phyloP scores from a whole-genome alignment of 805 yeast genomes.

The Dipodascus albidus region DNA sequence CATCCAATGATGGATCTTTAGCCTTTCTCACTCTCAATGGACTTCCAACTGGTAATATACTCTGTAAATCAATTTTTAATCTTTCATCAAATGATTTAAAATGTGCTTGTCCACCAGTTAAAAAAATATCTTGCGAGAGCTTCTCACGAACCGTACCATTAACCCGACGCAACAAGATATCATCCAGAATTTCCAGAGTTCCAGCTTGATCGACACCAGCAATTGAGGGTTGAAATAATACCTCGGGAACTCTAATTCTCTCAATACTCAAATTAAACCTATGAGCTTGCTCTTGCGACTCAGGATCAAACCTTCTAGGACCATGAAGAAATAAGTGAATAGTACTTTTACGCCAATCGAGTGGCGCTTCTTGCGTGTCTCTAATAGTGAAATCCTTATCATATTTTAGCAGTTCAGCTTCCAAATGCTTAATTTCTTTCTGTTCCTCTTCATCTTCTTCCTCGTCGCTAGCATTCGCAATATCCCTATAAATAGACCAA shows the following conservation, averaged over 20 bases:
- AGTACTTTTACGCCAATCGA: slow-evolving; percentile 73
- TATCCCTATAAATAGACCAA: slow-evolving; percentile 84
- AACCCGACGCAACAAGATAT: slow-evolving; percentile 48
- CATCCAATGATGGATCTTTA: slow-evolving; percentile 57
- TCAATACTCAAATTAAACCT: slow-evolving; percentile 88
- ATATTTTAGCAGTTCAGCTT: slow-evolving; percentile 61
- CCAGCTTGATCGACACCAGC: slow-evolving; percentile 97
- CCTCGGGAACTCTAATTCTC: slow-evolving; percentile 85
- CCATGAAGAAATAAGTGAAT: slow-evolving; percentile 84
- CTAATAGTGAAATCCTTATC: slow-evolving; percentile 67
- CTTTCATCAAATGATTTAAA: slow-evolving; percentile 59
- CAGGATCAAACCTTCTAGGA: slow-evolving; percentile 74
- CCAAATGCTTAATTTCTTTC: slow-evolving; percentile 34
- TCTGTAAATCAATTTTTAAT: slow-evolving; percentile 53
- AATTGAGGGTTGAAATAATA: slow-evolving; percentile 81
- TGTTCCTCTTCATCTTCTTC: slow-evolving; percentile 67
- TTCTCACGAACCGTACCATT: slow-evolving; percentile 30
- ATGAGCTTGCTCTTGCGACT: slow-evolving; percentile 73
- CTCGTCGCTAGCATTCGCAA: slow-evolving; percentile 62
- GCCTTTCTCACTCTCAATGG: slow-evolving; percentile 54
- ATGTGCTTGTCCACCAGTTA: slow-evolving; percentile 77
- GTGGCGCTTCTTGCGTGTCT: slow-evolving; percentile 56
- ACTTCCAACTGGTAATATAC: slow-evolving; percentile 58
- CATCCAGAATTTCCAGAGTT: slow-evolving; percentile 63
- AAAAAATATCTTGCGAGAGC: slow-evolving; percentile 46